Evolutionary conservation across 257 asterid genomes (phyloP).

Genomic region (Solanum neorickii): DNA sequence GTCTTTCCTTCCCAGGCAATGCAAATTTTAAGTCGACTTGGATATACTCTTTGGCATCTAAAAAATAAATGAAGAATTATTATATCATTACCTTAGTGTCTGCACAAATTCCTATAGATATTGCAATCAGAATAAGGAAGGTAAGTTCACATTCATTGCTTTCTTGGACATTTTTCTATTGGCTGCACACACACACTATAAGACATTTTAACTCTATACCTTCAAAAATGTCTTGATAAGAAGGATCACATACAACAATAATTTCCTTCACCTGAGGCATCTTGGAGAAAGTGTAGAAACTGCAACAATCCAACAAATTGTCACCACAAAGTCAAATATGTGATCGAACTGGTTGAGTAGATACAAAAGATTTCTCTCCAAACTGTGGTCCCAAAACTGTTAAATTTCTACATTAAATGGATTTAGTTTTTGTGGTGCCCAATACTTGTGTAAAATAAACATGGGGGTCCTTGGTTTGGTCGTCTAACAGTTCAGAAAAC

Average conservation of each 20-base stretch:
- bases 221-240: conserved; percentile 89
- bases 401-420: not conserved
- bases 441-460: not conserved
- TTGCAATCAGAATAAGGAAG: not conserved
- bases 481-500: not conserved
- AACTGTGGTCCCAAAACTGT: not conserved
- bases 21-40: conserved; percentile 68
- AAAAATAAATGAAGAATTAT: not conserved
- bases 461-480: not conserved
- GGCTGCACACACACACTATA: not conserved
- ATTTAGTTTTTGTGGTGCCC: not conserved
- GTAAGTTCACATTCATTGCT: not conserved
- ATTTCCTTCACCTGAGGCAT: conserved; percentile 96
- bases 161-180: not conserved
- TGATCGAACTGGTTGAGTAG: not conserved
- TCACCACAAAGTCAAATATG: conserved; percentile 9
- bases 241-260: conserved; percentile 96
- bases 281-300: conserved; percentile 78
- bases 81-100: not conserved
- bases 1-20: conserved; percentile 98
- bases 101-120: not conserved
- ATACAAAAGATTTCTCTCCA: not conserved
- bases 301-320: conserved; percentile 27
- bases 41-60: conserved; percentile 55
- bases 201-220: conserved; percentile 29